Conservation (phyloP, 164 flowering plant species). For the Nelumbo lutea region DNA sequence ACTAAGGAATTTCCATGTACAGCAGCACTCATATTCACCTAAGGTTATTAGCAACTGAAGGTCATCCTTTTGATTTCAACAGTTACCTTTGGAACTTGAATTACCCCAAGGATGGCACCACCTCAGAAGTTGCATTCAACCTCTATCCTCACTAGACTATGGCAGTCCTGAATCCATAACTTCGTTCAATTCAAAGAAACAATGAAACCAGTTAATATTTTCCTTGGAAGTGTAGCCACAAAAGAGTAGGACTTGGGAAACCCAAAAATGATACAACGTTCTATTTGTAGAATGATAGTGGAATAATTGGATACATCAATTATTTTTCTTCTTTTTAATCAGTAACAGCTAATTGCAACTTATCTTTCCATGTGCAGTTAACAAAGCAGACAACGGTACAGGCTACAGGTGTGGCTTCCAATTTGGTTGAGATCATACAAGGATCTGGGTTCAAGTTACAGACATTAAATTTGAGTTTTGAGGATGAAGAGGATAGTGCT, state of each 20-base stretch:
- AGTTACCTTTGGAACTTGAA: too few species aligned
- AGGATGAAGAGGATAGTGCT: conserved; percentile 54
- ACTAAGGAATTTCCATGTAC: too few species aligned
- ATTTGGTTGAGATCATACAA: conserved; percentile 78
- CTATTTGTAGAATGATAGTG: too few species aligned
- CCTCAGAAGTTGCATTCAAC: too few species aligned
- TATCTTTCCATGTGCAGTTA: conserved; percentile 38
- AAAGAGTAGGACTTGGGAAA: background rate
- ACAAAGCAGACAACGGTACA: conserved; percentile 89
- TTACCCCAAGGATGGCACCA: too few species aligned
- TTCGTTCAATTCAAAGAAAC: background rate
- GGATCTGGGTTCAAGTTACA: conserved; percentile 88
- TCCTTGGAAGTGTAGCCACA: background rate
- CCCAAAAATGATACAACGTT: background rate
- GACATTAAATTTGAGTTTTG: conserved; percentile 76
- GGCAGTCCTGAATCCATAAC: too few species aligned
- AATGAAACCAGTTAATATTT: background rate
- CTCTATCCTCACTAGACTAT: too few species aligned
- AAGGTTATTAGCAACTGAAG: too few species aligned
- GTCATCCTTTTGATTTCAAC: too few species aligned
- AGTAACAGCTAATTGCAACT: too few species aligned
- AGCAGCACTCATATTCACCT: too few species aligned
- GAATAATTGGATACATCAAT: too few species aligned
- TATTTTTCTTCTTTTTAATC: background rate
- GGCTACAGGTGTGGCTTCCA: conserved; percentile 94